Percentiles rank a stretch among this genome's conserved stretches.
These are phyloP conservation scores for Candida ulmi DNA, from an alignment of 805 yeast species.

Conservation along the genomic window DNA sequence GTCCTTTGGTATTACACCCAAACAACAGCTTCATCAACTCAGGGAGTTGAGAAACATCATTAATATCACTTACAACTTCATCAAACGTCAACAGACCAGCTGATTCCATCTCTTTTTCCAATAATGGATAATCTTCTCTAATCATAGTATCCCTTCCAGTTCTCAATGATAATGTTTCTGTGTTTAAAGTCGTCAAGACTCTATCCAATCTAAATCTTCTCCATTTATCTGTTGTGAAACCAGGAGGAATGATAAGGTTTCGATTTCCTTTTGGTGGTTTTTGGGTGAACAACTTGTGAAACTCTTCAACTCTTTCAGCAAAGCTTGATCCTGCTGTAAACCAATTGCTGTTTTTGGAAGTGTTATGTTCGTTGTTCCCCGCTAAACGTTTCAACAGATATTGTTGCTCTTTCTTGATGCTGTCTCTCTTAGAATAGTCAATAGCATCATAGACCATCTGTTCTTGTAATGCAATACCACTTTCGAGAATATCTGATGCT, in stretches of 20 bases:
- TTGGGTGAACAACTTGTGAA: background rate
- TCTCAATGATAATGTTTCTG: background rate
- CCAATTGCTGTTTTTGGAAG: constrained; percentile 2
- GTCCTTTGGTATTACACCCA: background rate
- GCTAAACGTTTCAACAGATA: constrained; percentile 1
- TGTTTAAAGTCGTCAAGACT: background rate
- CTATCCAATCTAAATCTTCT: constrained; percentile 2
- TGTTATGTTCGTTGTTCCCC: constrained; percentile 1
- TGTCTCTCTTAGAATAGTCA: background rate
- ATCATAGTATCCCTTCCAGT: too few species aligned
- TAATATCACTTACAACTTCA: background rate
- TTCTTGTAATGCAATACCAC: constrained; percentile 5
- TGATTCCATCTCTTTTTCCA: constrained; percentile 3
- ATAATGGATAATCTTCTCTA: background rate
- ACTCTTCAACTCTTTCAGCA: constrained; percentile 1
- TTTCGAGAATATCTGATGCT: constrained; percentile 4
- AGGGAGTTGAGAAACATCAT: background rate
- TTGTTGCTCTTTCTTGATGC: background rate
- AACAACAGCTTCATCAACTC: constrained; percentile 1
- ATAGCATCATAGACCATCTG: background rate
- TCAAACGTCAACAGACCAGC: constrained; percentile 2
- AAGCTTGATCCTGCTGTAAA: constrained; percentile 4
- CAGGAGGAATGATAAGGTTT: constrained; percentile 4
- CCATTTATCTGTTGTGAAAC: constrained; percentile 3
- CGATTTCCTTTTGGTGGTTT: background rate